Evolutionary conservation across 2,329 filamentous ascomycete species (phyloP), one percentile per base, ranked within the genome.

Genomic region (Claviceps citrina): DNA sequence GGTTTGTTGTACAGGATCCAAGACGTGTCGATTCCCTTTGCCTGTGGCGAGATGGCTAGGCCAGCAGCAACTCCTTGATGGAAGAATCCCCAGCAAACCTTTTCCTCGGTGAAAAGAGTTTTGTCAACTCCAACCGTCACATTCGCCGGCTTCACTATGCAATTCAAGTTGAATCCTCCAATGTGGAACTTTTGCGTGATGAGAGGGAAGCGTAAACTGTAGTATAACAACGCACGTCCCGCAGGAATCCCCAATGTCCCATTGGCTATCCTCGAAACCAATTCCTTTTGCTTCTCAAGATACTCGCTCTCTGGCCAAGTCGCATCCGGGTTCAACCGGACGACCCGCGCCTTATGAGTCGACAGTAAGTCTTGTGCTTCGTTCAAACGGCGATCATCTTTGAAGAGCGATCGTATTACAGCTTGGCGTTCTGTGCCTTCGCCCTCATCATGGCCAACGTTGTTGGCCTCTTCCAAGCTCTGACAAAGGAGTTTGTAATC

Each of bases 1-100:
- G 91, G 89, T 56, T 94, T 95, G 64, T 98, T 98, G 68, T 93
- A 98, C 26, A 95, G 71, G 49, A 98, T 95, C 93, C 93, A 98
- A 0, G 89, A 96, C 0, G 87, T 95, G 54, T 98, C 91, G 46
- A 98, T 96, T 4, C 89, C 89, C 53, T 85, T 85, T 3, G 87
- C 89, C 41, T 84, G 73, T 10, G 79, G 81, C 5, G 91, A 94
- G 38, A 98, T 93, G 42, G 86, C 84, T 20, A 98, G 64, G 3
- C 91, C 91, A 19, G 84, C 84, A n/a, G 89, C 82, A 24, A 93
- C 89, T 6, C 91, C 91, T 43, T 93, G 85, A 56, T 98, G 91
- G 61, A 98, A 98, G 61, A 95, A 98, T 0, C 89, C 87, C 91
- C 91, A 98, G 54, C 85, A 89, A 31, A 94, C 85, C 59, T 93